phyloP scores from a whole-genome alignment of 257 asterid species.

The Gynochthodes officinalis region DNA sequence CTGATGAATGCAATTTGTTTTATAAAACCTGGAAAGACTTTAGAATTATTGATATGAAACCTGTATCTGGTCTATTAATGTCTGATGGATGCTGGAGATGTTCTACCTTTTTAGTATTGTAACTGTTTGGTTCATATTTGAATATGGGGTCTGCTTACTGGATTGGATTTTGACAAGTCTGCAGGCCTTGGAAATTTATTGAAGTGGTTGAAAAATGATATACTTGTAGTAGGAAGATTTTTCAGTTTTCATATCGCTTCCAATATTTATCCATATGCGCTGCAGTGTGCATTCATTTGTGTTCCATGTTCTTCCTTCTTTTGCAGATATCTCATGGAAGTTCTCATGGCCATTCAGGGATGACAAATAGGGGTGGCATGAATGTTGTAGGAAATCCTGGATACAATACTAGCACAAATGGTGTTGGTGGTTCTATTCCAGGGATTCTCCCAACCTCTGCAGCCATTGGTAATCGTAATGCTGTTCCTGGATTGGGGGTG shows the following conservation, averaged over 20 bases:
- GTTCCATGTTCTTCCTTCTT: conserved; percentile 14
- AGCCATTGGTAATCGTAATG: conserved; percentile 69
- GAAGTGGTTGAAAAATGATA: neutral
- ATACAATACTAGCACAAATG: conserved; percentile 59
- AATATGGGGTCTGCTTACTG: neutral
- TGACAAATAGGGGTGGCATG: conserved; percentile 80
- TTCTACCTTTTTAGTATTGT: neutral
- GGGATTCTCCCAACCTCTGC: conserved; percentile 88
- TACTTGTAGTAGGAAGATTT: neutral
- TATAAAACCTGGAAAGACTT: neutral
- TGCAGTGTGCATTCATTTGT: conserved; percentile 9
- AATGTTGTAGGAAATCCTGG: conserved; percentile 83
- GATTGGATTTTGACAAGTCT: neutral
- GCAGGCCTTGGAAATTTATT: neutral
- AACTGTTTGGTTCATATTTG: neutral
- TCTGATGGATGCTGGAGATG: conserved; percentile 1
- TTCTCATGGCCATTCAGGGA: conserved; percentile 87
- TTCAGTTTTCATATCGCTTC: neutral
- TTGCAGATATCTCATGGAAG: conserved; percentile 85
- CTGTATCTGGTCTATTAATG: neutral
- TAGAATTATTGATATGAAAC: neutral
- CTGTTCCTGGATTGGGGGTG: conserved; percentile 79
- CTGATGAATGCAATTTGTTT: neutral
- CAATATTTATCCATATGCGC: neutral
- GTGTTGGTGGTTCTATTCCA: conserved; percentile 92